Evolutionary conservation across 2,329 filamentous ascomycete genomes (phyloP).

Genomic region (Cladophialophora chaetospira): DNA sequence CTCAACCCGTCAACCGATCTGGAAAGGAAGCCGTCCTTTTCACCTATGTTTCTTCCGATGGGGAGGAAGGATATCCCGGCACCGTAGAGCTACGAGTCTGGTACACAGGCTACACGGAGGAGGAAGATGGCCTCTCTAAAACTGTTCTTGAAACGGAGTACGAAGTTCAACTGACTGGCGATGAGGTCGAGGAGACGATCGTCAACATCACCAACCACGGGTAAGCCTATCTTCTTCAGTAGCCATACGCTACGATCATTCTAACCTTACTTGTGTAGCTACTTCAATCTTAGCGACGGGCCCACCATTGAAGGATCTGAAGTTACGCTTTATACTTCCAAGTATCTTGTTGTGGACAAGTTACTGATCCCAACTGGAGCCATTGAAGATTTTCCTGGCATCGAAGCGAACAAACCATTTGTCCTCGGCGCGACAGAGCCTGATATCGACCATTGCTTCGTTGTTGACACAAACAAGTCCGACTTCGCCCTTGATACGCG

Average conservation of each 20-base stretch:
- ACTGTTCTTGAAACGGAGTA: slow-evolving; percentile 83
- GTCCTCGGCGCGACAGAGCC: slow-evolving; percentile 70
- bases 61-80: slow-evolving; percentile 88
- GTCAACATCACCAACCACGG: slow-evolving; percentile 97
- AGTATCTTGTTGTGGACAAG: slow-evolving; percentile 73
- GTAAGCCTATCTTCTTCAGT: slow-evolving; percentile 51
- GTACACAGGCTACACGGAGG: slow-evolving; percentile 74
- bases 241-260: slow-evolving; percentile 5
- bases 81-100: slow-evolving; percentile 74
- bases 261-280: slow-evolving; percentile 45
- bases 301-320: slow-evolving; percentile 65
- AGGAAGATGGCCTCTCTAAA: slow-evolving; percentile 59
- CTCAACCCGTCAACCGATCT: slow-evolving; percentile 57
- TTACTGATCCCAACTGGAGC: slow-evolving; percentile 72
- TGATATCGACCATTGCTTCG: slow-evolving; percentile 87
- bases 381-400: slow-evolving; percentile 64
- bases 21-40: slow-evolving; percentile 70
- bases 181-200: slow-evolving; percentile 80
- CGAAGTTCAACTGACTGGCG: slow-evolving; percentile 76
- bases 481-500: slow-evolving; percentile 68
- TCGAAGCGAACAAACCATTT: slow-evolving; percentile 69
- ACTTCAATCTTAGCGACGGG: slow-evolving; percentile 66
- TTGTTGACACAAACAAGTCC: slow-evolving; percentile 66
- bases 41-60: slow-evolving; percentile 63
- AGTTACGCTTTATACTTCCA: slow-evolving; percentile 59